Evolutionary conservation across 2,329 filamentous ascomycete genomes (phyloP).

Genomic region (Colletotrichum trifolii): DNA sequence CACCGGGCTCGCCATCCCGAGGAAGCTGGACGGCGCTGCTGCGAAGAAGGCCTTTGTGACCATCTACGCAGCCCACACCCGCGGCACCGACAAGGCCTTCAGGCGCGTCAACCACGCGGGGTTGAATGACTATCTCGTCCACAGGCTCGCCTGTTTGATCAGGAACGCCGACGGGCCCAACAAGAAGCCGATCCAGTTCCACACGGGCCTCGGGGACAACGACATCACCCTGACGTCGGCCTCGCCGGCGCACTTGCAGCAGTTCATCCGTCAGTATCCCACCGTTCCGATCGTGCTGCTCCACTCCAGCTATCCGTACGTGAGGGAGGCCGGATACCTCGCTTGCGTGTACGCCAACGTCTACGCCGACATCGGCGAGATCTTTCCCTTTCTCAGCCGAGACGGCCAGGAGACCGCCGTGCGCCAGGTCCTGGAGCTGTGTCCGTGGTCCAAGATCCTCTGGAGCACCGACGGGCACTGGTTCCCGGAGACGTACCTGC

Average conservation of each 20-base stretch:
- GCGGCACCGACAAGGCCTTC: constrained; percentile 45
- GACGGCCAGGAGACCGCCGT: constrained; percentile 79
- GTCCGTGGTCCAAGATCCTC: constrained; percentile 78
- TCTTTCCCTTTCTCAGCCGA: constrained; percentile 82
- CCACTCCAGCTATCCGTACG: constrained; percentile 85
- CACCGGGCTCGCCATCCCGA: constrained; percentile 73
- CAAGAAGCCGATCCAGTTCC: constrained; percentile 83
- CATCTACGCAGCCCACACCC: constrained; percentile 47
- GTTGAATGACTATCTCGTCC: constrained; percentile 77
- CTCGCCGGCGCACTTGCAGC: constrained; percentile 80
- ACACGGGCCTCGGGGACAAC: constrained; percentile 84
- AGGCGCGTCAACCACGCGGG: constrained; percentile 70
- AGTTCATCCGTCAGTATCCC: constrained; percentile 76
- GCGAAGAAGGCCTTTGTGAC: constrained; percentile 51
- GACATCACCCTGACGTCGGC: constrained; percentile 77
- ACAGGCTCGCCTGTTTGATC: constrained; percentile 70
- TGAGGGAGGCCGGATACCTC: constrained; percentile 80
- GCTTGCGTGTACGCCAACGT: constrained; percentile 82
- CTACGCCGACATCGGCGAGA: constrained; percentile 84
- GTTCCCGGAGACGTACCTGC: constrained; percentile 81
- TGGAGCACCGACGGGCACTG: constrained; percentile 86
- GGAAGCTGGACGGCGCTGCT: constrained; percentile 53
- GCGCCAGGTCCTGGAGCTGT: constrained; percentile 79
- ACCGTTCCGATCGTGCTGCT: constrained; percentile 80
- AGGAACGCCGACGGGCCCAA: constrained; percentile 52